Percentiles rank a stretch among this genome's conserved stretches.
Conservation (phyloP, 331 rosid species). For the Rhamnella rubrinervis region DNA sequence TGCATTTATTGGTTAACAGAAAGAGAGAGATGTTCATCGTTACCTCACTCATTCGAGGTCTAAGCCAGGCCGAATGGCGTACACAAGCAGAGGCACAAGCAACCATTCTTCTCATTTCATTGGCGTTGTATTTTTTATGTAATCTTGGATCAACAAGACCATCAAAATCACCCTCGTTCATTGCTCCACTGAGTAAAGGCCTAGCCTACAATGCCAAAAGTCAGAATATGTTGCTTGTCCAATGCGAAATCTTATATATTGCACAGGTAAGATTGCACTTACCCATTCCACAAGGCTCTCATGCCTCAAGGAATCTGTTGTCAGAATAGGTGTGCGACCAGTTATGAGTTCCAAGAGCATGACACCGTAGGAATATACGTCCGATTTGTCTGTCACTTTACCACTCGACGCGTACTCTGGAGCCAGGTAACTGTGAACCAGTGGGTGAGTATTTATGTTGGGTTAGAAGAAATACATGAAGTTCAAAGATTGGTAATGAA, state of each 20-base stretch:
- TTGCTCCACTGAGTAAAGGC: constrained; percentile 58
- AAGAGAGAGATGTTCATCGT: constrained; percentile 4
- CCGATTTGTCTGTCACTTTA: constrained; percentile 66
- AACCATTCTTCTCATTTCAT: constrained; percentile 58
- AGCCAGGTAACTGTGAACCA: constrained; percentile 53
- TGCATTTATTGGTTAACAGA: background rate
- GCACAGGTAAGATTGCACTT: constrained; percentile 5
- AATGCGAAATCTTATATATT: too few relatives aligned
- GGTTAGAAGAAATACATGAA: background rate
- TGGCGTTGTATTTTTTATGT: constrained; percentile 34
- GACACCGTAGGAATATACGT: constrained; percentile 58
- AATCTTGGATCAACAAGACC: constrained; percentile 55
- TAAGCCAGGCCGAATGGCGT: constrained; percentile 53
- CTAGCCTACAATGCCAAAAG: constrained; percentile 43
- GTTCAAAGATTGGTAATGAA: background rate
- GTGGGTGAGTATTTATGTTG: constrained; percentile 4
- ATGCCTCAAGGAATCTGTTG: constrained; percentile 31
- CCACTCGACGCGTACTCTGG: constrained; percentile 76
- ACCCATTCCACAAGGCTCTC: constrained; percentile 64
- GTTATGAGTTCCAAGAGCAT: constrained; percentile 65
- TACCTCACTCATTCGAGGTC: constrained; percentile 72
- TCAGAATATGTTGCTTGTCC: too few relatives aligned
- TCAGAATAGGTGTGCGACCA: constrained; percentile 46
- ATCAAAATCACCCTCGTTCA: constrained; percentile 30
- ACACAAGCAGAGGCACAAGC: constrained; percentile 64